Percentiles rank a stretch among this genome's conserved stretches.
Conservation (phyloP, 331 rosid genomes). For the Acacia pycnantha region DNA sequence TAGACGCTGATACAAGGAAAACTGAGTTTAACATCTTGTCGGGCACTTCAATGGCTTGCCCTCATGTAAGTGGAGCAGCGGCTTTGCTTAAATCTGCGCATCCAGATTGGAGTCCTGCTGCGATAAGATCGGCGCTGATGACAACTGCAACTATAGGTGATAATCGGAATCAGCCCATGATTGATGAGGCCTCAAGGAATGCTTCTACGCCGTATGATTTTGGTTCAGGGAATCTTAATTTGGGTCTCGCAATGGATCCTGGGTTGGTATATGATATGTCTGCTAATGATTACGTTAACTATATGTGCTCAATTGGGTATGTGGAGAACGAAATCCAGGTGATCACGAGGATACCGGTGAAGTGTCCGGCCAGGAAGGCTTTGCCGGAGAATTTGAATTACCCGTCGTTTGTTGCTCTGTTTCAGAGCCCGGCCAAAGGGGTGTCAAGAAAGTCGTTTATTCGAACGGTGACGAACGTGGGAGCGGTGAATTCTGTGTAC, state of each 20-base stretch:
- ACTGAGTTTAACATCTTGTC: slow-evolving; percentile 87
- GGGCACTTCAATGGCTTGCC: slow-evolving; percentile 93
- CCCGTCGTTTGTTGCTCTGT: slow-evolving; percentile 70
- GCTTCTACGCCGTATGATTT: slow-evolving; percentile 68
- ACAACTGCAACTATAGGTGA: slow-evolving; percentile 59
- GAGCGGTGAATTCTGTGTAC: slow-evolving; percentile 55
- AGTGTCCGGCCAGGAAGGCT: slow-evolving; percentile 59
- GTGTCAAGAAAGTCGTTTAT: slow-evolving; percentile 46
- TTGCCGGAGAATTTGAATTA: slow-evolving; percentile 74
- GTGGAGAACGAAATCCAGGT: slow-evolving; percentile 72
- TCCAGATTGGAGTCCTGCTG: slow-evolving; percentile 92
- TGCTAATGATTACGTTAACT: slow-evolving; percentile 56
- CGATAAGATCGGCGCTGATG: slow-evolving; percentile 87
- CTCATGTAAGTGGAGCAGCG: slow-evolving; percentile 92
- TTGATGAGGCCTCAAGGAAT: slow-evolving; percentile 75
- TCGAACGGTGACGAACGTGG: slow-evolving; percentile 77
- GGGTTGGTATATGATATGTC: slow-evolving; percentile 76
- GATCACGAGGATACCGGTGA: slow-evolving; percentile 51
- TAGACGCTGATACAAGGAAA: slow-evolving; percentile 58
- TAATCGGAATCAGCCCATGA: slow-evolving; percentile 53
- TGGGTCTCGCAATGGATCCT: slow-evolving; percentile 84
- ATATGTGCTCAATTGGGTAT: slow-evolving; percentile 64
- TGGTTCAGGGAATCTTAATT: slow-evolving; percentile 77
- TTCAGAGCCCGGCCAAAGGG: slow-evolving; percentile 44
- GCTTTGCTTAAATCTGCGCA: slow-evolving; percentile 88